Percentiles rank a stretch among this genome's conserved stretches.
Conservation (phyloP, 441 rosid genomes). For the Erodium trifolium region DNA sequence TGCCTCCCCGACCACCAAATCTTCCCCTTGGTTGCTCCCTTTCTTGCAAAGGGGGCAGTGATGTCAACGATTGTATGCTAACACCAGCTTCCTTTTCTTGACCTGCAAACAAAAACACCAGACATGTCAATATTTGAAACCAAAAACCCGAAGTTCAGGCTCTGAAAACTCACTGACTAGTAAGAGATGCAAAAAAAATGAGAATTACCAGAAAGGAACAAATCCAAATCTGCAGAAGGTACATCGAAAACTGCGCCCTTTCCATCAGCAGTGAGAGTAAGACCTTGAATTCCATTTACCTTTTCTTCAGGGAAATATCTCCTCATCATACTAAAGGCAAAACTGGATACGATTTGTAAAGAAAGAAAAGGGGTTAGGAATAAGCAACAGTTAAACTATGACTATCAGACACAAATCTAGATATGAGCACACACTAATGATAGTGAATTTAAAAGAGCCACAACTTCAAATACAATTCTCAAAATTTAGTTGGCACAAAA, state of each 20-base stretch:
- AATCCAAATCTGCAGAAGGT: constrained; percentile 44
- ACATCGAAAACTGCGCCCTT: constrained; percentile 83
- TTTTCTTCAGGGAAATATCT: constrained; percentile 80
- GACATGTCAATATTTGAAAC: background rate
- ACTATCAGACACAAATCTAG: background rate
- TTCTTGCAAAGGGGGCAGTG: constrained; percentile 70
- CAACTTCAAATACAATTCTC: background rate
- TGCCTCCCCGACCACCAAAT: constrained; percentile 43
- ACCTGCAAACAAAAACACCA: constrained; percentile 28
- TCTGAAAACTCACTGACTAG: background rate
- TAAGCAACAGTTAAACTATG: background rate
- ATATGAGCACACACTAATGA: no score
- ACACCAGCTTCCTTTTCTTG: constrained; percentile 57
- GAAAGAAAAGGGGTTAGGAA: background rate
- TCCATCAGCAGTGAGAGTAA: constrained; percentile 71
- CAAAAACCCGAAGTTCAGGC: background rate
- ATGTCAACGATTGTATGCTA: constrained; percentile 52
- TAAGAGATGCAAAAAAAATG: background rate
- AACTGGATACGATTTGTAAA: constrained; percentile 33
- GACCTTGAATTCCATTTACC: constrained; percentile 59
- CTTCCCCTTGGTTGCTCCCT: constrained; percentile 59
- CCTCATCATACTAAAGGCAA: constrained; percentile 55
- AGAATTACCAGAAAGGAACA: constrained; percentile 44
- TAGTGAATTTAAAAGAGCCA: background rate
- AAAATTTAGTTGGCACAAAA: background rate